Base-by-base conservation (phyloP, 305 asterid species). In the Withania somnifera region DNA sequence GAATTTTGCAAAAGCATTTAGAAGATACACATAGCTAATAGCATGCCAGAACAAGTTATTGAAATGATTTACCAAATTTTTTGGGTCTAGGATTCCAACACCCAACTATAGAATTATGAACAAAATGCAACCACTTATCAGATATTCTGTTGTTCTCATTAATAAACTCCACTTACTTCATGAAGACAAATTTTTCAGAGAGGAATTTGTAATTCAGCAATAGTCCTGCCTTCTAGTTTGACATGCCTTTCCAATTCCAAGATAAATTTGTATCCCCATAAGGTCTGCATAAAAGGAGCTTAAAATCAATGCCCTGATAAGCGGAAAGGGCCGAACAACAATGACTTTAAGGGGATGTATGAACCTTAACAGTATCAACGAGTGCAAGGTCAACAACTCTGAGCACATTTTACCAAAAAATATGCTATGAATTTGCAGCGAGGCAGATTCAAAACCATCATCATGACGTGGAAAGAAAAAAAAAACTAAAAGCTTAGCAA, bases 191-290 rank as follows among this genome's bases (percentile, higher is more conserved):
- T 20, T 77, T 58, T 42, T 64, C 61, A 7, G 54, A 60, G 78
- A 54, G 78, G 73, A 80, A 68, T 28, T 20, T 52, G 57, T 82
- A 84, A 42, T 67, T 76, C 50, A 76, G 58, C 10, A 52, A 42
- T 26, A 53, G 57, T 64, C 75, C 79, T 79, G 81, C 86, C 90
- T 87, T 86, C 89, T 89, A 89, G 83, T 76, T 83, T 36, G 91
- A 83, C 77, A 87, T 60, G 79, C 84, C 86, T 85, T 87, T 90
- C 91, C 92, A 84, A n/a, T 87, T 90, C 93, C 91, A 88, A 60
- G 91, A 77, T 88, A 90, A 45, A 82, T 87, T 91, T 63, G 91
- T 86, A 84, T 91, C 93, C 45, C 90, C 95, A 68, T 90, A 90
- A 38, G 91, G 89, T 84, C 93, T 91, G 88, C 82, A 88, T 84